Evolutionary conservation across 1,284 basidiomycete genomes (phyloP).

Genomic region (Irpex rosettiformis): DNA sequence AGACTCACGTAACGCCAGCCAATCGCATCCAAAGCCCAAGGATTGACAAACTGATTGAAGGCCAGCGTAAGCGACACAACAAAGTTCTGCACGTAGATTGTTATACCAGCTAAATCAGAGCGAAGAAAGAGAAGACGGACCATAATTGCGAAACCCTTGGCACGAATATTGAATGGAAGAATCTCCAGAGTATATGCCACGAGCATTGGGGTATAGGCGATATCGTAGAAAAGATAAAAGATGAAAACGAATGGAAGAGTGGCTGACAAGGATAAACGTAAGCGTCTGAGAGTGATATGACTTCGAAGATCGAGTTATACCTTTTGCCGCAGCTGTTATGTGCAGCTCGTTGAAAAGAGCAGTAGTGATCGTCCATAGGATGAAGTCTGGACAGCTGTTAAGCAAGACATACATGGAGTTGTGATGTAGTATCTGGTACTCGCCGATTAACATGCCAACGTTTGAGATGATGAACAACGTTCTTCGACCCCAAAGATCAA

Average conservation of each 20-base stretch:
- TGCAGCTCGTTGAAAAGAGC: slow-evolving; percentile 50
- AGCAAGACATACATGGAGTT: neutral
- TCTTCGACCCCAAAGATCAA: slow-evolving; percentile 59
- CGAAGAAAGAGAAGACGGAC: slow-evolving; percentile 29
- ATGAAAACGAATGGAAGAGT: slow-evolving; percentile 72
- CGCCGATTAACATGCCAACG: slow-evolving; percentile 61
- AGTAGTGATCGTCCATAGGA: slow-evolving; percentile 54
- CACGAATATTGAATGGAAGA: slow-evolving; percentile 62
- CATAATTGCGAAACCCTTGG: slow-evolving; percentile 67
- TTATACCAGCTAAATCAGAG: slow-evolving; percentile 1
- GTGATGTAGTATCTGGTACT: slow-evolving; percentile 16
- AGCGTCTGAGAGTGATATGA: neutral
- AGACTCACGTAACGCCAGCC: slow-evolving; percentile 59
- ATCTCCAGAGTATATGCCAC: slow-evolving; percentile 69
- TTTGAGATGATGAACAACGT: slow-evolving; percentile 62
- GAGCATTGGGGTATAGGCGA: slow-evolving; percentile 63
- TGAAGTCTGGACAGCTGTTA: slow-evolving; percentile 39
- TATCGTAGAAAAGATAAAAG: slow-evolving; percentile 66
- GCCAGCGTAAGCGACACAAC: slow-evolving; percentile 52
- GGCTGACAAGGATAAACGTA: slow-evolving; percentile 30
- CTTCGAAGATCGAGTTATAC: slow-evolving; percentile 24
- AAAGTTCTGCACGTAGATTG: slow-evolving; percentile 42
- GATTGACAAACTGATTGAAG: slow-evolving; percentile 75
- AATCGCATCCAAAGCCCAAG: slow-evolving; percentile 62
- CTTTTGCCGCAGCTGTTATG: slow-evolving; percentile 50